Evolutionary conservation across 2,329 filamentous ascomycete species (phyloP), one percentile per base, ranked within the genome.

Genomic region (Hysterium pulicare): DNA sequence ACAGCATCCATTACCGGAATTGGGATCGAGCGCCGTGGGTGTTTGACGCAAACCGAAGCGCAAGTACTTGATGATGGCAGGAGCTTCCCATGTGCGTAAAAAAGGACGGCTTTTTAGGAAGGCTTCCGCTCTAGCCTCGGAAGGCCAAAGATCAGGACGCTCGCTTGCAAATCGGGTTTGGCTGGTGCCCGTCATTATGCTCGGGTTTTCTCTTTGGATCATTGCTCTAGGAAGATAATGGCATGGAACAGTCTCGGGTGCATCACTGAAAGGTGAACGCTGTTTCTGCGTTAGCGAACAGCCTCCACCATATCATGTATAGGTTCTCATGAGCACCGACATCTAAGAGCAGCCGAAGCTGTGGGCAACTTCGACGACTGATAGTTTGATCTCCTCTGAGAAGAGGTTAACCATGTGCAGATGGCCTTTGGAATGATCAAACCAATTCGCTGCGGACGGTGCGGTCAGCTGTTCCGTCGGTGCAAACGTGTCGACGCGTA

Each of bases 351-450:
- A 90, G 53, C 91, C 91, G 74, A 95, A 90, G 54, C 88, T 95
- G 69, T 97, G 91, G 13, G 89, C 91, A 21, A 97, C 68, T 43
- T 87, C 90, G 49, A 96, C 69, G 16, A 96, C 73, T 2, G 91
- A 91, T 1, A 86, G 84, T 10, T 87, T 84, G 78, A 93, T 90
- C 48, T 86, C 74, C 11, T 76, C 71, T 32, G 88, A 86, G 69
- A 95, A 91, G 41, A 80, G 75, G 67, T 95, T 96, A 70, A 93
- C 78, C 68, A 96, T 79, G 59, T 91, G 82, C 15, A 93, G 76
- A 3, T 95, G 79, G 65, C 96, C 91, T 36, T 90, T 82, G 34
- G 87, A 72, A 63, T 93, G 83, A 68, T 97, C 91, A 49, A 83
- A 77, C 90, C 90, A 97, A 54, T 81, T 82, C 24, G 90, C n/a